Percentiles rank a stretch among this genome's conserved stretches.
Evolutionary conservation across 257 asterid genomes (phyloP).

Genomic region (Solanum microdontum): DNA sequence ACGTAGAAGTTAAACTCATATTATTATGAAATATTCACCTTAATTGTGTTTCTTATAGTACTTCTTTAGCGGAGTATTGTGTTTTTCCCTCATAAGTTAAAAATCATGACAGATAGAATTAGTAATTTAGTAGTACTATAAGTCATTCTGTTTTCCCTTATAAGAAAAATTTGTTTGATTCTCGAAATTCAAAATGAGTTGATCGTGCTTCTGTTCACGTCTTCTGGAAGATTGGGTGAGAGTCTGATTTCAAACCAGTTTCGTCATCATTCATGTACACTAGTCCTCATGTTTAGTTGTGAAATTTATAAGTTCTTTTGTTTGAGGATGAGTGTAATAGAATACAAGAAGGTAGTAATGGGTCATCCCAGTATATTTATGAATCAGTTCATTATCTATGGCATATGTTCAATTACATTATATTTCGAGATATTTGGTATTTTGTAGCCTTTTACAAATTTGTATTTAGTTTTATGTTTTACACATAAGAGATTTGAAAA

Average conservation of each 20-base stretch:
- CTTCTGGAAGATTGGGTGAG: not conserved
- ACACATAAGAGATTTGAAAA: not conserved
- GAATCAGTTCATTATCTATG: not conserved
- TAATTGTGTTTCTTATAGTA: not conserved
- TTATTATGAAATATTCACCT: not conserved
- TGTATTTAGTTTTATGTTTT: not conserved
- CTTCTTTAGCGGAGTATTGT: not conserved
- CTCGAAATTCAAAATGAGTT: not conserved
- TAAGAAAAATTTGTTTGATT: too few species aligned
- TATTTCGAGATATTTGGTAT: not conserved
- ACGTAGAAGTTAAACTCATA: too few species aligned
- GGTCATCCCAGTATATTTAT: not conserved
- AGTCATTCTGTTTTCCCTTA: too few species aligned
- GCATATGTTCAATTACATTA: not conserved
- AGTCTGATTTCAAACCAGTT: not conserved
- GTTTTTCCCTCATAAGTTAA: not conserved
- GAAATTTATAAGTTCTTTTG: not conserved
- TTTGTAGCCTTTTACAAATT: not conserved
- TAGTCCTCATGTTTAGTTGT: not conserved
- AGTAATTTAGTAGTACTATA: not conserved
- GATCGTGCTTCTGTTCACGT: not conserved
- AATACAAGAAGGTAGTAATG: not conserved
- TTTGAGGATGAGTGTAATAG: not conserved
- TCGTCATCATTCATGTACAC: not conserved
- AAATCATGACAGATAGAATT: not conserved